Evolutionary conservation across 345 rosid species (phyloP).

Genomic region (Populus alba): DNA sequence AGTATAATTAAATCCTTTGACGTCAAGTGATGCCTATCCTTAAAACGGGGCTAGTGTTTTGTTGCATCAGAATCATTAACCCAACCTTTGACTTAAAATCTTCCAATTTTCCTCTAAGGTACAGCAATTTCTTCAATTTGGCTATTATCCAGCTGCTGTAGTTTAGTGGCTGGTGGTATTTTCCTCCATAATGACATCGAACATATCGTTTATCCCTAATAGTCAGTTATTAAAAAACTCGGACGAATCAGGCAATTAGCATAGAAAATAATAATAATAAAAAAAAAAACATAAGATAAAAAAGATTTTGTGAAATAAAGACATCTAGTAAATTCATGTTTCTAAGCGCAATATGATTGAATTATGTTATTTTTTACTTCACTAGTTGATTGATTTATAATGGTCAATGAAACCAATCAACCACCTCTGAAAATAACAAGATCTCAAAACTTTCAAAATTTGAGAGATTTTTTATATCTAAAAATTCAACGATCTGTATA

Average conservation of each 20-base stretch:
- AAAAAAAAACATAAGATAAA: too few species aligned
- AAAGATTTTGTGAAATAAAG: too few species aligned
- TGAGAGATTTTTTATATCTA: rapidly evolving
- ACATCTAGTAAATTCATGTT: too few species aligned
- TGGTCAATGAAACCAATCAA: rapidly evolving
- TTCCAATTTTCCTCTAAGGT: background rate
- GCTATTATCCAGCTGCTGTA: background rate
- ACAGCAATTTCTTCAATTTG: background rate
- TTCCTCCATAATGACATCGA: too few species aligned
- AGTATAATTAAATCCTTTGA: background rate
- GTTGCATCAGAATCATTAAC: background rate
- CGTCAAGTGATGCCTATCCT: background rate
- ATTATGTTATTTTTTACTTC: rapidly evolving
- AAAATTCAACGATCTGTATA: rapidly evolving
- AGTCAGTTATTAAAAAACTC: background rate
- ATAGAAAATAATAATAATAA: too few species aligned
- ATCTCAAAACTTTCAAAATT: too few species aligned
- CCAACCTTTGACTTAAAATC: constrained; percentile 2
- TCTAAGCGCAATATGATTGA: too few species aligned
- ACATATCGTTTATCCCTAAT: too few species aligned
- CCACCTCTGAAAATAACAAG: rapidly evolving
- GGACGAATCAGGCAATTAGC: too few species aligned
- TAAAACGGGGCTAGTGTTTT: background rate
- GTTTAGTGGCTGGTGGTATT: background rate
- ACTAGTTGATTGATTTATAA: rapidly evolving